phyloP scores from a whole-genome alignment of 2,329 filamentous ascomycete species.

The Metarhizium sp. region DNA sequence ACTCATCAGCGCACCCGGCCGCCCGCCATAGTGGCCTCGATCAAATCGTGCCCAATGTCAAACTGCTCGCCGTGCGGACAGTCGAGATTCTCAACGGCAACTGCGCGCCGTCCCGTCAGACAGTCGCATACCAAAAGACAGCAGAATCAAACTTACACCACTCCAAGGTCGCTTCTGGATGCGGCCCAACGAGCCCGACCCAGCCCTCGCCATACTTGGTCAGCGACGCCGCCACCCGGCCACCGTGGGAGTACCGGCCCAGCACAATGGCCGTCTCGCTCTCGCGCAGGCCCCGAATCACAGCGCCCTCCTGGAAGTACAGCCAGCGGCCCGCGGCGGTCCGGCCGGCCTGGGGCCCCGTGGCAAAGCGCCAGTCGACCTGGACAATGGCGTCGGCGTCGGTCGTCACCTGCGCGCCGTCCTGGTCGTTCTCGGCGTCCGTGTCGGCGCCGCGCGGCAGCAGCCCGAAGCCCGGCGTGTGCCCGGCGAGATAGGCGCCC shows the following conservation, averaged over 20 bases:
- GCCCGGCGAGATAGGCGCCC: constrained; percentile 17
- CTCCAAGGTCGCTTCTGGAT: constrained; percentile 15
- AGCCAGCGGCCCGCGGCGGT: constrained; percentile 13
- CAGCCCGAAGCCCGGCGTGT: constrained; percentile 12
- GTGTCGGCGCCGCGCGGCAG: constrained; percentile 10
- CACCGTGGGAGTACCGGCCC: constrained; percentile 14
- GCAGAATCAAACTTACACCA: constrained; percentile 15
- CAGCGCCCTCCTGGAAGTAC: constrained; percentile 17
- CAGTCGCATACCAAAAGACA: neutral
- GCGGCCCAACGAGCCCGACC: constrained; percentile 17
- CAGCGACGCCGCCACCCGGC: constrained; percentile 14
- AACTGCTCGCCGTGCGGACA: constrained; percentile 14
- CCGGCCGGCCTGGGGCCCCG: constrained; percentile 8
- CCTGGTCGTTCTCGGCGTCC: constrained; percentile 8
- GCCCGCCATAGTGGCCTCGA: constrained; percentile 12
- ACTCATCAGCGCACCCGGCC: neutral
- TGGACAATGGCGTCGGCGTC: constrained; percentile 14
- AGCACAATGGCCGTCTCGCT: constrained; percentile 9
- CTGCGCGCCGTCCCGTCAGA: neutral
- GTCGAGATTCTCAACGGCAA: constrained; percentile 5
- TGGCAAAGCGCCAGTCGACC: constrained; percentile 15
- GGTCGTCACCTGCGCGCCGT: constrained; percentile 11
- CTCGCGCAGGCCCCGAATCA: constrained; percentile 11
- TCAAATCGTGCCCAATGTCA: constrained; percentile 15
- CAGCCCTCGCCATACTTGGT: constrained; percentile 15